These are phyloP conservation scores for Apophysomyces ossiformis DNA, from an alignment of 371 early-diverging fungal genomes.

Conservation along the genomic window DNA sequence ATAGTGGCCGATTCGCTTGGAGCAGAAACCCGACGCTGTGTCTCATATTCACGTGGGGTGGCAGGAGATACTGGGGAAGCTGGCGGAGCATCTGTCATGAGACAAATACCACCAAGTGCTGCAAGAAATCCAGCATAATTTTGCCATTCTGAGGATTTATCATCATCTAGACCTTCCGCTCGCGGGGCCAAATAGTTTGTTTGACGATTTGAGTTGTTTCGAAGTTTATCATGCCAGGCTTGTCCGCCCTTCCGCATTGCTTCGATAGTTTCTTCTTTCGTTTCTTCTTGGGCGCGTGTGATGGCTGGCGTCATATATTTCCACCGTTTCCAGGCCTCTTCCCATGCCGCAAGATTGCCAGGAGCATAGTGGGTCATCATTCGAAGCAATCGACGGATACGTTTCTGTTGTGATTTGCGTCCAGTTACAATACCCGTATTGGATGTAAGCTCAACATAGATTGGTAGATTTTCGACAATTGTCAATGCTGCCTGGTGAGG, in stretches of 20 bases:
- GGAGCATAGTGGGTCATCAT: conserved; percentile 65
- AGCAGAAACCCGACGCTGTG: conserved; percentile 39
- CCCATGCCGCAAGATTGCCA: conserved; percentile 83
- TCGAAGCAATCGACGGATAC: conserved; percentile 70
- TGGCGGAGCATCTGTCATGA: conserved; percentile 48
- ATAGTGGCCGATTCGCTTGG: conserved; percentile 60
- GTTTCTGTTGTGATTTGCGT: conserved; percentile 74
- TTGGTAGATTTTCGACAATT: conserved; percentile 69
- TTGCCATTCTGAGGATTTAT: conserved; percentile 59
- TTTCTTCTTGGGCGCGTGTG: conserved; percentile 52
- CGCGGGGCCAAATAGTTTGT: conserved; percentile 11
- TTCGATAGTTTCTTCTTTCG: conserved; percentile 11
- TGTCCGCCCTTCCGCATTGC: conserved; percentile 10
- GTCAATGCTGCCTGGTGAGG: conserved; percentile 54
- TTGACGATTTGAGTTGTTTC: conserved; percentile 27
- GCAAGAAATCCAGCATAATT: conserved; percentile 73
- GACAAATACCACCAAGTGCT: conserved; percentile 66
- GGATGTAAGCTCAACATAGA: conserved; percentile 65
- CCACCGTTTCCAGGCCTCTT: conserved; percentile 83
- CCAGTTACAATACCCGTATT: conserved; percentile 58
- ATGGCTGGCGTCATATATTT: conserved; percentile 53
- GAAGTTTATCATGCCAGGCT: conserved; percentile 50
- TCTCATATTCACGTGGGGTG: conserved; percentile 23
- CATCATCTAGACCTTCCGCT: conserved; percentile 41
- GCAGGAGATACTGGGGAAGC: conserved; percentile 39